Conservation (phyloP, 176 grass and related monocot genomes). For the Neostapfia colusana region DNA sequence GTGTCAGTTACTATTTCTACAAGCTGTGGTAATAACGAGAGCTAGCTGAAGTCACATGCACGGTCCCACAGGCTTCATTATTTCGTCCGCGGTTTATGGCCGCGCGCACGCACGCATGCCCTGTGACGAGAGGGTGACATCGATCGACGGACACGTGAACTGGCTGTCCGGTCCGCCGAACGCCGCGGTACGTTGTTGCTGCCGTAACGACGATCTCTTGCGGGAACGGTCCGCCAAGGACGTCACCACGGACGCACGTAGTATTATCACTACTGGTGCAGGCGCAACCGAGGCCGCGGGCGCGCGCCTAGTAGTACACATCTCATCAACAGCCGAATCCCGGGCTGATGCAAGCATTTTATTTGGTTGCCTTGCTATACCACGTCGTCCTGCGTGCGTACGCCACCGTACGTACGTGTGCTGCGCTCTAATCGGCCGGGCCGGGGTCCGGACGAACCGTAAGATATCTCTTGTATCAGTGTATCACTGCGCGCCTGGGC, state of each 20-base stretch:
- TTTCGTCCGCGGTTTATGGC: no score
- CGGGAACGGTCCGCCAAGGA: constrained; percentile 10
- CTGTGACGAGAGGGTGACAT: neutral
- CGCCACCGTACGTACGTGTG: neutral
- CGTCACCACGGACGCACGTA: neutral
- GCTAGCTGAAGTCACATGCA: no score
- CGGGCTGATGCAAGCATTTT: neutral
- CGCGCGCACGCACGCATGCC: no score
- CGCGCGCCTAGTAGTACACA: no score
- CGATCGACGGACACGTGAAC: neutral
- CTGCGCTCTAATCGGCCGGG: neutral
- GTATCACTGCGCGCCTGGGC: no score
- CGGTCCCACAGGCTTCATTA: no score
- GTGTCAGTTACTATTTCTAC: no score
- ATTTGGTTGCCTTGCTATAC: neutral
- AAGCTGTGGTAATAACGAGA: no score
- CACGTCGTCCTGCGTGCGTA: neutral
- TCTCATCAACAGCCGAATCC: neutral
- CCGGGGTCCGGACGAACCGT: neutral
- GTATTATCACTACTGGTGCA: no score
- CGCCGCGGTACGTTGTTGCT: neutral
- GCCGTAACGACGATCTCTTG: constrained; percentile 40
- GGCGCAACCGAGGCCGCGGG: no score
- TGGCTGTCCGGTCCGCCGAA: neutral
- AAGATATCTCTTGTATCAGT: neutral